These are phyloP conservation scores for Syncephalastrum contaminatum DNA, from an alignment of 371 early-diverging fungal species.

Conservation along the genomic window DNA sequence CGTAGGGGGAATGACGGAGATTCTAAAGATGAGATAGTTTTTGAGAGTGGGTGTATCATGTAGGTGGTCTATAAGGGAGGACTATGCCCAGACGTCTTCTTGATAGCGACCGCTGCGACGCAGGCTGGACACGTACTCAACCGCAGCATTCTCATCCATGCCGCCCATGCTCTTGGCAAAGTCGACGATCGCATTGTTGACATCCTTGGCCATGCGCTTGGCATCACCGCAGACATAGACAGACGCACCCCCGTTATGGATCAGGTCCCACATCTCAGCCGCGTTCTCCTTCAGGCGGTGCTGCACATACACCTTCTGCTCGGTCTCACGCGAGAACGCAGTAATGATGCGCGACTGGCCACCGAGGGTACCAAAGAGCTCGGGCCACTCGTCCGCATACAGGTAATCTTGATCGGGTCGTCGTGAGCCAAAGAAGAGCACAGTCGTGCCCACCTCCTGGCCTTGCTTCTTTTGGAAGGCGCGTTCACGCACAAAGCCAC, in stretches of 20 bases:
- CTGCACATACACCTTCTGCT: constrained; percentile 84
- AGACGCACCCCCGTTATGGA: constrained; percentile 59
- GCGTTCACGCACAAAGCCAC: constrained; percentile 90
- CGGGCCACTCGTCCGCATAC: constrained; percentile 80
- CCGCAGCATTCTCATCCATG: constrained; percentile 63
- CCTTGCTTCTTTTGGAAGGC: constrained; percentile 46
- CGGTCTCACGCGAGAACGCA: constrained; percentile 82
- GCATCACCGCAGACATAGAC: constrained; percentile 94
- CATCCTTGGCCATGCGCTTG: constrained; percentile 91
- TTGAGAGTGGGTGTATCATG: no score
- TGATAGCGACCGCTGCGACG: constrained; percentile 77
- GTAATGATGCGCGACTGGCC: constrained; percentile 60
- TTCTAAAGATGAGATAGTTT: no score
- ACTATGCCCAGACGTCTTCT: constrained; percentile 92
- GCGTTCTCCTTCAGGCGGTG: constrained; percentile 65
- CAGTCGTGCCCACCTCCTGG: constrained; percentile 69
- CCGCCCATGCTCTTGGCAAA: constrained; percentile 69
- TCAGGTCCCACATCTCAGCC: constrained; percentile 65
- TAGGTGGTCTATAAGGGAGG: no score
- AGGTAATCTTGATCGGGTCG: constrained; percentile 74
- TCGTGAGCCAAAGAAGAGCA: constrained; percentile 92
- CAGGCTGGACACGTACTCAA: constrained; percentile 72
- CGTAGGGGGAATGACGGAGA: no score
- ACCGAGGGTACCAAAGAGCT: constrained; percentile 50
- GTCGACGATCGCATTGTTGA: constrained; percentile 60